Evolutionary conservation across 1,284 basidiomycete genomes (phyloP).

Genomic region (Gymnopus androsaceus): DNA sequence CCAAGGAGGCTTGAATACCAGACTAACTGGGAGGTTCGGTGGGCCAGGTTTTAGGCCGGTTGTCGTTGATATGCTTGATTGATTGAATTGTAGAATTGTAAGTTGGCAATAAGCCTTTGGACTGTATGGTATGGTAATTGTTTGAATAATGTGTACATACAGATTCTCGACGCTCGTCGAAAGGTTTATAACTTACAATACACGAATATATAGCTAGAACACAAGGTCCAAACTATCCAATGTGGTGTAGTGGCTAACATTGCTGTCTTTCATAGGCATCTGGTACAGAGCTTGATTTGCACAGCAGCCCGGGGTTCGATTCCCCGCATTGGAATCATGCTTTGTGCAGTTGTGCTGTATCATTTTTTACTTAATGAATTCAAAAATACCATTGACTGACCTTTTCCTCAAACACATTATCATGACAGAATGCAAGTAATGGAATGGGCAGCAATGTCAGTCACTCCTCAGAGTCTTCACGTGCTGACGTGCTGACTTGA

Average conservation of each 20-base stretch:
- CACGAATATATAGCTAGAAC: neutral
- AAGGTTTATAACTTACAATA: neutral
- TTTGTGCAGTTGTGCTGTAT: neutral
- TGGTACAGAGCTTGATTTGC: too few species aligned
- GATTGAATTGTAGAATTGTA: too few species aligned
- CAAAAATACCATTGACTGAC: too few species aligned
- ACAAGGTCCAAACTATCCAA: neutral
- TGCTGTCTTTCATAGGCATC: conserved; percentile 16
- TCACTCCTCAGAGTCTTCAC: too few species aligned
- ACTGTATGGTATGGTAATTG: too few species aligned
- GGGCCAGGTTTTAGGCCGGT: conserved; percentile 45
- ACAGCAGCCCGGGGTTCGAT: conserved; percentile 21
- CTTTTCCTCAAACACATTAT: too few species aligned
- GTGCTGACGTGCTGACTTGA: too few species aligned
- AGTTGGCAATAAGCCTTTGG: too few species aligned
- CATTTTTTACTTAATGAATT: neutral
- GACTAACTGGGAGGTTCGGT: conserved; percentile 33
- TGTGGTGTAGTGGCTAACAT: conserved; percentile 19
- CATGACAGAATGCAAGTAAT: too few species aligned
- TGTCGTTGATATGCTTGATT: conserved; percentile 45
- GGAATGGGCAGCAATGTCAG: too few species aligned
- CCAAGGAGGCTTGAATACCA: conserved; percentile 24
- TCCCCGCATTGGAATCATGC: conserved; percentile 17
- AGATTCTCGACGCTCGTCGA: too few species aligned
- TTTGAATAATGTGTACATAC: too few species aligned